phyloP scores from a whole-genome alignment of 805 yeast species.

The Scheffersomyces coipomensis region DNA sequence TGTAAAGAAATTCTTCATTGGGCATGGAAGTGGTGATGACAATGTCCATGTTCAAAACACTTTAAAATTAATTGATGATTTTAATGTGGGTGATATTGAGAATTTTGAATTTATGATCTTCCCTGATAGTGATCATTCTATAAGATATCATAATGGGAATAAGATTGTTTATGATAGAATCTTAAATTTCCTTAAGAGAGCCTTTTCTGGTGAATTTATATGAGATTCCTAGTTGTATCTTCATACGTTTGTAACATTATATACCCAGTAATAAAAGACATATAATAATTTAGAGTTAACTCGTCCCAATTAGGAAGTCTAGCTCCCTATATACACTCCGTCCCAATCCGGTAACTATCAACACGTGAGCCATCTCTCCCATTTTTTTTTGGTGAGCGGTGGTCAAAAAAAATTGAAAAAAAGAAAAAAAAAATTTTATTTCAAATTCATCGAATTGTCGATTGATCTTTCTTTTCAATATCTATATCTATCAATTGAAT shows the following conservation, averaged over 20 bases:
- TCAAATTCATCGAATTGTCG: not conserved
- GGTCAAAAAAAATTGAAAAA: not conserved
- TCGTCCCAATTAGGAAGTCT: constrained; percentile 11
- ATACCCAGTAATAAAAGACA: not conserved
- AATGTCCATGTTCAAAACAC: constrained; percentile 80
- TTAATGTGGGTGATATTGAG: constrained; percentile 72
- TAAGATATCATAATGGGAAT: constrained; percentile 70
- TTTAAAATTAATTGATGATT: constrained; percentile 56
- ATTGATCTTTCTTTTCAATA: not conserved
- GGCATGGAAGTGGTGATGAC: constrained; percentile 85
- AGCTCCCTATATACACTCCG: too few relatives aligned
- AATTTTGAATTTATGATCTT: constrained; percentile 78
- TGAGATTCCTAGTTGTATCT: too few relatives aligned
- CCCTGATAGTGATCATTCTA: constrained; percentile 80
- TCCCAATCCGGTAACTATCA: too few relatives aligned
- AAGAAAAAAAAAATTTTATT: constrained; percentile 2
- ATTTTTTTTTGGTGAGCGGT: not conserved
- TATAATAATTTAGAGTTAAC: not conserved
- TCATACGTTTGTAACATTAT: too few relatives aligned
- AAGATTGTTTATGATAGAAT: constrained; percentile 60
- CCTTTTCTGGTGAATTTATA: constrained; percentile 9
- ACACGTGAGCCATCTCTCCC: constrained; percentile 7
- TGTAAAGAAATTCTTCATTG: constrained; percentile 58
- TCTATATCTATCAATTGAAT: constrained; percentile 3
- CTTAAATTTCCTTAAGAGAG: constrained; percentile 13